Evolutionary conservation across 441 rosid species (phyloP), one percentile per base, ranked within the genome.

Genomic region (Erodium trifolium): DNA sequence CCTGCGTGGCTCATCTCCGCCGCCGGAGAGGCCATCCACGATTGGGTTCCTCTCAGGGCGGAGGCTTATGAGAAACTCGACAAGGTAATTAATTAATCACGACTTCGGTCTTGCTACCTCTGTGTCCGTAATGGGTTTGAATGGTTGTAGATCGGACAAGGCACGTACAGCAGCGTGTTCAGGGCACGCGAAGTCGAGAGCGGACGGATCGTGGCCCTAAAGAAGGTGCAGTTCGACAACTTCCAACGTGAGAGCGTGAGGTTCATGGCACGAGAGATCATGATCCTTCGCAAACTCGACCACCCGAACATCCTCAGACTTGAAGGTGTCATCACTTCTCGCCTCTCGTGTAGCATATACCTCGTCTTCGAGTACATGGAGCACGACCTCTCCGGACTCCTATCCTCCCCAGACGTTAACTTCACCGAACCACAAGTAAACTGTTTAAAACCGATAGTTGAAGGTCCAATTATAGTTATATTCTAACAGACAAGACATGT

Each of bases 331-430:
- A 91, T 93, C 74, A 87, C 99, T 64, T 89, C 99, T 12, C 79
- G 72, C 39, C 68, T 77, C 43, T 86, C 99, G 37, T 85, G 86
- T 12, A 86, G 88, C 71, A 81, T 93, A 79, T 93, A 88, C 83
- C 95, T 93, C 73, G 85, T 93, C 67, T 87, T 93, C 14, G 95
- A 93, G 73, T 93, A 91, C 72, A 93, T 93, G 99, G 99, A 93
- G 69, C 99, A 93, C 74, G 99, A 93, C 82, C 95, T 93, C 63
- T 82, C 91, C 19, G 99, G 99, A 70, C 88, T 93, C 72, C 80
- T 89, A 67, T 82, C 99, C 0, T 77, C 88, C 75, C 95, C 99
- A 1, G 86, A 89, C 37, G 67, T 78, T 66, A 89, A 87, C 73
- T 93, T 93, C 77, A 71, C 89, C 0, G 95, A 93, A 80, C 82